Conservation (phyloP, 2,329 filamentous ascomycete species). For the Aspergillus felis region DNA sequence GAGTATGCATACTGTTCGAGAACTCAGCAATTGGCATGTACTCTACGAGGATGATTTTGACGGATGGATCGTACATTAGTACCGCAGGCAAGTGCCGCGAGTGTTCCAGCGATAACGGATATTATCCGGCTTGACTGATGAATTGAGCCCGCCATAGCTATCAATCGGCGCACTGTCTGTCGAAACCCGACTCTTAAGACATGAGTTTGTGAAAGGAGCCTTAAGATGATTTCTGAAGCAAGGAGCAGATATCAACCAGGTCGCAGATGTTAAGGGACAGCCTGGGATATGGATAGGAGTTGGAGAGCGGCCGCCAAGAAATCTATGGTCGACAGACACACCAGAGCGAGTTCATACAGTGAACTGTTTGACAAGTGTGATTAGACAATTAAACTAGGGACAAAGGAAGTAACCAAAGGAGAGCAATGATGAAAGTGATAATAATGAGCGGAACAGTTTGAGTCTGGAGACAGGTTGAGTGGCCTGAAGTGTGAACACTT, state of each 20-base stretch:
- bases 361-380: background rate
- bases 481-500: background rate
- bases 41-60: background rate
- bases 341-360: background rate
- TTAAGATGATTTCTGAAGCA: background rate
- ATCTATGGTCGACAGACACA: background rate
- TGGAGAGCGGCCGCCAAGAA: background rate
- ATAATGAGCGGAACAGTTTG: background rate
- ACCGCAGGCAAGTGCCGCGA: conserved; percentile 83
- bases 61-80: conserved; percentile 64
- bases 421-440: background rate
- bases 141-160: conserved; percentile 24
- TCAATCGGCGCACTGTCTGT: conserved; percentile 1
- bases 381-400: background rate
- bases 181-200: background rate
- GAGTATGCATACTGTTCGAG: conserved; percentile 84
- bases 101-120: conserved; percentile 79
- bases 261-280: background rate
- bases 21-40: conserved; percentile 10
- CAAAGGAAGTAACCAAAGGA: background rate
- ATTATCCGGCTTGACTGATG: conserved; percentile 60
- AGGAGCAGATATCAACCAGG: background rate
- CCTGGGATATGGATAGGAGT: background rate
- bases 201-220: background rate
- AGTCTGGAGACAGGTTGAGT: background rate